A percentile compares a stretch with the other conserved stretches of the same genome.
Conservation (phyloP, 495 filamentous ascomycete genomes). For the Parathielavia hyrcaniae region DNA sequence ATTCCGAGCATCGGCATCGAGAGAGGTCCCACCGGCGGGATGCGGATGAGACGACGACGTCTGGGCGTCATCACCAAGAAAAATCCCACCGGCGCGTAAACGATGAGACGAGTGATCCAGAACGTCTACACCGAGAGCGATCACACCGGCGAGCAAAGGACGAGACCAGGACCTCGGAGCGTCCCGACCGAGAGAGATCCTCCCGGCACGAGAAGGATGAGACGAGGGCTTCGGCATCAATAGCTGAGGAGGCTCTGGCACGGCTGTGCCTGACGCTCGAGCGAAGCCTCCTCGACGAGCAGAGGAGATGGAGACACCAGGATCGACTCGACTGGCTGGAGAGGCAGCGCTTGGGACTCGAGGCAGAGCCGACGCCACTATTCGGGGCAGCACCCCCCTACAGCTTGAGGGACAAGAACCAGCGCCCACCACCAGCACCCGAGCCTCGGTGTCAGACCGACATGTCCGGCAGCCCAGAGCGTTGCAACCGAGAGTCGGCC, state of each 20-base stretch:
- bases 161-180: neutral
- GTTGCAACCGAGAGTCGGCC: neutral
- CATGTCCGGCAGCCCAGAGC: neutral
- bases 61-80: neutral
- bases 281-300: constrained; percentile 7
- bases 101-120: too few relatives aligned
- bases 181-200: neutral
- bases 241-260: constrained; percentile 10
- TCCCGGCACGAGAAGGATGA: constrained; percentile 2
- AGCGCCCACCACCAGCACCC: neutral
- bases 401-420: neutral
- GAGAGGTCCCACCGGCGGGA: neutral
- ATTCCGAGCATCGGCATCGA: too few relatives aligned
- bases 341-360: neutral
- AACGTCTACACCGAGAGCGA: neutral
- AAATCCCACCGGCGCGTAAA: neutral
- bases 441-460: neutral
- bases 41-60: neutral
- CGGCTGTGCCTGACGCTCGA: constrained; percentile 12
- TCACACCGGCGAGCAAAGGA: neutral
- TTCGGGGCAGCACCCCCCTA: neutral
- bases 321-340: neutral
- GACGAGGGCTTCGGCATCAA: neutral
- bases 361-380: neutral
- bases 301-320: constrained; percentile 5